Evolutionary conservation across 2,329 filamentous ascomycete species (phyloP).

Genomic region (Cyclaneusma minus): DNA sequence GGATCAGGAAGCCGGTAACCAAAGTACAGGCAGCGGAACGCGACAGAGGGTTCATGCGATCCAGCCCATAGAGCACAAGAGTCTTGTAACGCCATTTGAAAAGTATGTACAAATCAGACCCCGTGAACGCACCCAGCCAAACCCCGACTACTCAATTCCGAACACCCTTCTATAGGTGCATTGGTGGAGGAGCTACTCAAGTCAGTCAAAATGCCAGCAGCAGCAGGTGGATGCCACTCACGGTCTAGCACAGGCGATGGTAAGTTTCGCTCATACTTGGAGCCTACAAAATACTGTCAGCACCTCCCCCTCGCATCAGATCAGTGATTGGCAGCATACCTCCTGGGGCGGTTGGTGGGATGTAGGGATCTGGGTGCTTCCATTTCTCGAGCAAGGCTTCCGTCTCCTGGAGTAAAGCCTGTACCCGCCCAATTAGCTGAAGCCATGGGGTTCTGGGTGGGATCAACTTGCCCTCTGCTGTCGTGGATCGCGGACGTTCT

Average conservation of each 20-base stretch:
- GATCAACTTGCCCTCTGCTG: slow-evolving; percentile 57
- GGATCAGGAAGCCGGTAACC: too few species aligned
- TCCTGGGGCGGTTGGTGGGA: slow-evolving; percentile 79
- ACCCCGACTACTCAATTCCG: too few species aligned
- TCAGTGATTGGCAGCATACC: slow-evolving; percentile 37
- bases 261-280: slow-evolving; percentile 91
- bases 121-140: too few species aligned
- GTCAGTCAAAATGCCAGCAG: slow-evolving; percentile 12
- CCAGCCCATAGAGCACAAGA: too few species aligned
- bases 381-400: slow-evolving; percentile 79
- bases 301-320: slow-evolving; percentile 1
- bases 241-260: slow-evolving; percentile 65
- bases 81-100: too few species aligned
- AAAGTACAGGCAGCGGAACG: too few species aligned
- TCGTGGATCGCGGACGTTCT: slow-evolving; percentile 65
- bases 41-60: too few species aligned
- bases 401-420: slow-evolving; percentile 78
- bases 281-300: slow-evolving; percentile 38
- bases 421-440: slow-evolving; percentile 6
- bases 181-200: slow-evolving; percentile 29
- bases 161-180: too few species aligned
- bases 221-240: slow-evolving; percentile 48
- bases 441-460: slow-evolving; percentile 3
- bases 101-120: too few species aligned
- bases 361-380: slow-evolving; percentile 96